A percentile compares a stretch with the other conserved stretches of the same genome.
Evolutionary conservation across 176 grass and related monocot genomes (phyloP).

Genomic region (Metroxylon sagu): DNA sequence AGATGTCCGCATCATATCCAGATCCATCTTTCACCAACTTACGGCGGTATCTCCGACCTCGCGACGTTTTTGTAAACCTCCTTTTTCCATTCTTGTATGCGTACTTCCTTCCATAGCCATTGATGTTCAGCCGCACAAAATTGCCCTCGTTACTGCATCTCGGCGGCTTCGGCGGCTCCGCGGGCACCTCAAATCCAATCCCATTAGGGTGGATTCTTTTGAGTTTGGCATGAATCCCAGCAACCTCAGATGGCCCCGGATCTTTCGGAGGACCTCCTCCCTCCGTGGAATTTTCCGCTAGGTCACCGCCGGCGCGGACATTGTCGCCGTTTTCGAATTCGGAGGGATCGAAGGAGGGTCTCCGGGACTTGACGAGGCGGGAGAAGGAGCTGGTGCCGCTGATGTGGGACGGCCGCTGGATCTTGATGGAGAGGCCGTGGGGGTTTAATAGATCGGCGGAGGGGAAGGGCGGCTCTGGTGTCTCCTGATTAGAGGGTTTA

Average conservation of each 20-base stretch:
- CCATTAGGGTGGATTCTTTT: constrained; percentile 71
- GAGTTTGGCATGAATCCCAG: constrained; percentile 23
- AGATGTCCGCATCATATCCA: constrained; percentile 2
- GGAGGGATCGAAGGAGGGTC: constrained; percentile 49
- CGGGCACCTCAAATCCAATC: constrained; percentile 14
- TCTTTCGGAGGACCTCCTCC: neutral
- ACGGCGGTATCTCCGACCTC: constrained; percentile 35
- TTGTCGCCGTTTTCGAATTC: constrained; percentile 15
- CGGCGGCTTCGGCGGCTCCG: constrained; percentile 37
- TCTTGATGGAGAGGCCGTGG: constrained; percentile 38
- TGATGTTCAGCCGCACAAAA: constrained; percentile 89
- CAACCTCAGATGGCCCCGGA: too few relatives aligned
- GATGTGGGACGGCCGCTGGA: constrained; percentile 14
- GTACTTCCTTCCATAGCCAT: constrained; percentile 59
- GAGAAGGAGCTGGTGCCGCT: constrained; percentile 38
- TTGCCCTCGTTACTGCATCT: constrained; percentile 59
- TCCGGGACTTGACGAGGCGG: constrained; percentile 56
- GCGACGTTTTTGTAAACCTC: constrained; percentile 33
- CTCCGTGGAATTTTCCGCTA: neutral
- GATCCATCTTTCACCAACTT: constrained; percentile 20
- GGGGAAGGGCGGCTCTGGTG: constrained; percentile 11
- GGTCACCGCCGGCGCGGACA: neutral
- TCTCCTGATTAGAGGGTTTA: constrained; percentile 1
- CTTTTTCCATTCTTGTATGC: constrained; percentile 52
- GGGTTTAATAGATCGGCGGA: constrained; percentile 36